Base-by-base conservation (phyloP, 2,329 filamentous ascomycete genomes). In the Onygenales sp. region DNA sequence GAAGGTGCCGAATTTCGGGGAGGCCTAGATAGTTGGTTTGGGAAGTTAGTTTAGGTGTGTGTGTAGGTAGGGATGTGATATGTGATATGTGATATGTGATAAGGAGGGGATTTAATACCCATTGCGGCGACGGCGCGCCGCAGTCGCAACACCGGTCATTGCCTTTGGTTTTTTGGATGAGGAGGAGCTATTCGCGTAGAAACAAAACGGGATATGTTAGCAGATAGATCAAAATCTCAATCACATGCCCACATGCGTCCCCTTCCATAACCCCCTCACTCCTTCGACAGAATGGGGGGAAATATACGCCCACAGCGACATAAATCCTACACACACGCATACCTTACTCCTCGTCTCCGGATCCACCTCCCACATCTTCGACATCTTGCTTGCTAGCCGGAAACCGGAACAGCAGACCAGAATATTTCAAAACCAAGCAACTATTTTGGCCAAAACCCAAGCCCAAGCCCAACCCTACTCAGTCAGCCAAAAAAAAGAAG, bases 351-450 rank as follows among this genome's bases (percentile, higher is more conserved):
- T 84, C 57, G 92, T 97, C 78, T 97, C 92, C 48, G 93, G 93
- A 73, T 98, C 93, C 61, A 98, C 90, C 76, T 98, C 93, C 93
- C 93, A 98, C 87, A 95, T 92, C 74, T 91, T 92, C 66, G 82
- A 73, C 70, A 71, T 72, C 8, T 36, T 58, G 55, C 36, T 32
- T 17, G 21, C 21, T 4, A 27, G 1, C 3, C 21, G 21, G 21
- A 27, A 27, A 27, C 21, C 21, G 21, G 21, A 5, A 27, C 21
- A 27, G 21, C 21, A 27, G 21, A 27, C 21, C 21, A 27, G 21
- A 27, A 27, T 27, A 27, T 5, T 17, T 17, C 17, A 17, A 17
- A 17, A 17, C 17, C 17, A 17, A 17, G 17, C 17, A 17, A 17
- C 17, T 17, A 17, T 17, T 17, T 17, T 17, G 17, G 17, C 17